A percentile compares a stretch with the other conserved stretches of the same genome.
Evolutionary conservation across 768 basidiomycete genomes (phyloP).

Genomic region (Suillus americanus): DNA sequence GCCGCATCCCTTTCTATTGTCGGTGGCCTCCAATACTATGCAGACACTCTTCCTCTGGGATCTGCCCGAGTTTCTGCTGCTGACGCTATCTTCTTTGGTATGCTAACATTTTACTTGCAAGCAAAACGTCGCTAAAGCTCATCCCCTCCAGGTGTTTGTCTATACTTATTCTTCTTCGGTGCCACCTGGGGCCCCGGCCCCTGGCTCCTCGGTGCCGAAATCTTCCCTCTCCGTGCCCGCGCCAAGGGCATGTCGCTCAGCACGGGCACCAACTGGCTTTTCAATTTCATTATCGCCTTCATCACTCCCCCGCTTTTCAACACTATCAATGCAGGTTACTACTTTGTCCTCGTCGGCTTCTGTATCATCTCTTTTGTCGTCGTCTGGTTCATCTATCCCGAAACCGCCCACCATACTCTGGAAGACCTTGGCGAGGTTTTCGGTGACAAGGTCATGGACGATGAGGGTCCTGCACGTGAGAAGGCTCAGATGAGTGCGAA

Average conservation of each 20-base stretch:
- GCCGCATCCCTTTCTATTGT: slow-evolving; percentile 47
- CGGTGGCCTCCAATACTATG: slow-evolving; percentile 49
- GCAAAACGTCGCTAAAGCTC: slow-evolving; percentile 13
- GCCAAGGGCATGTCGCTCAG: slow-evolving; percentile 40
- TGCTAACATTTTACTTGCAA: slow-evolving; percentile 17
- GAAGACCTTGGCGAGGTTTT: slow-evolving; percentile 52
- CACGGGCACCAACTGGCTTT: slow-evolving; percentile 33
- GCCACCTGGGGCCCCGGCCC: slow-evolving; percentile 57
- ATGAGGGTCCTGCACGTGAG: slow-evolving; percentile 20
- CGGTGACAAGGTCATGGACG: slow-evolving; percentile 35
- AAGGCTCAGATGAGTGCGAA: slow-evolving; percentile 16
- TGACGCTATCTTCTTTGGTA: slow-evolving; percentile 36
- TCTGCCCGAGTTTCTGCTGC: slow-evolving; percentile 30
- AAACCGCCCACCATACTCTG: slow-evolving; percentile 46
- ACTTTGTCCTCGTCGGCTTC: slow-evolving; percentile 50
- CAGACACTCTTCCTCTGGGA: slow-evolving; percentile 39
- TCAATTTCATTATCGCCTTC: slow-evolving; percentile 44
- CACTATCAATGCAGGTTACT: slow-evolving; percentile 44
- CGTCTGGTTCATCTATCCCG: slow-evolving; percentile 49
- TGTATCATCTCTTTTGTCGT: slow-evolving; percentile 44
- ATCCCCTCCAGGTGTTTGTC: slow-evolving; percentile 36
- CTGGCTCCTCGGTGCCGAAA: slow-evolving; percentile 53
- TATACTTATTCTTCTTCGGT: slow-evolving; percentile 62
- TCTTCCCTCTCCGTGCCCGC: slow-evolving; percentile 43
- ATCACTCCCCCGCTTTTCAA: slow-evolving; percentile 61